Conservation (phyloP, 495 filamentous ascomycete genomes). For the Monascus purpureus region DNA sequence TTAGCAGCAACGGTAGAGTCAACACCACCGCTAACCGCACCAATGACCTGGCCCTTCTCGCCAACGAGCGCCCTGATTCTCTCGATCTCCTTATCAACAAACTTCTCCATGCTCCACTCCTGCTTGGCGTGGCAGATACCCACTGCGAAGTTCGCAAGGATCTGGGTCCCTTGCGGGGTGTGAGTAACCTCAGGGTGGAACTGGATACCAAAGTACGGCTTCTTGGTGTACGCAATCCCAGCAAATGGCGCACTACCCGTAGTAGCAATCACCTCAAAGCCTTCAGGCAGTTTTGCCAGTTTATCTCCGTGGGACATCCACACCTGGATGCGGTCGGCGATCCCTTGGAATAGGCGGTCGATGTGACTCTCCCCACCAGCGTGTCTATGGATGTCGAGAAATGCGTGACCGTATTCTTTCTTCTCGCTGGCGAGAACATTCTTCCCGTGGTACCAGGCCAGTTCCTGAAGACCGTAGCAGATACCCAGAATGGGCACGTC, state of each 20-base stretch:
- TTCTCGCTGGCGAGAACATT: constrained; percentile 63
- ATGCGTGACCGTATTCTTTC: constrained; percentile 60
- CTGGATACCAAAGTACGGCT: constrained; percentile 54
- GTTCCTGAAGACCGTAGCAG: constrained; percentile 70
- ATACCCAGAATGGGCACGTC: constrained; percentile 64
- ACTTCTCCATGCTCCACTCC: constrained; percentile 74
- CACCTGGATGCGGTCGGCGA: constrained; percentile 51
- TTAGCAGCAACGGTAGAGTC: constrained; percentile 81
- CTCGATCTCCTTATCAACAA: constrained; percentile 62
- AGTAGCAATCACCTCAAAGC: constrained; percentile 58
- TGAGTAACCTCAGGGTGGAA: constrained; percentile 82
- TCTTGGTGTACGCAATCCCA: constrained; percentile 60
- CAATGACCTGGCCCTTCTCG: constrained; percentile 65
- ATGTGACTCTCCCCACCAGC: constrained; percentile 34
- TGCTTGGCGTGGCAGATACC: constrained; percentile 59
- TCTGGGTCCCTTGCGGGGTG: constrained; percentile 42
- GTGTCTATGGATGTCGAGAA: constrained; percentile 35
- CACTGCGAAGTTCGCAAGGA: constrained; percentile 71
- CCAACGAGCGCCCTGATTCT: constrained; percentile 70
- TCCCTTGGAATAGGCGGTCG: constrained; percentile 55
- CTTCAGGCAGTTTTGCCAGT: constrained; percentile 53
- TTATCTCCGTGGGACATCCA: constrained; percentile 91
- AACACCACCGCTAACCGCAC: constrained; percentile 80
- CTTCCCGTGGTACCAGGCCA: constrained; percentile 53
- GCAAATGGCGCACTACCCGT: constrained; percentile 67